phyloP scores from a whole-genome alignment of 495 filamentous ascomycete genomes.

The Podospora conica region DNA sequence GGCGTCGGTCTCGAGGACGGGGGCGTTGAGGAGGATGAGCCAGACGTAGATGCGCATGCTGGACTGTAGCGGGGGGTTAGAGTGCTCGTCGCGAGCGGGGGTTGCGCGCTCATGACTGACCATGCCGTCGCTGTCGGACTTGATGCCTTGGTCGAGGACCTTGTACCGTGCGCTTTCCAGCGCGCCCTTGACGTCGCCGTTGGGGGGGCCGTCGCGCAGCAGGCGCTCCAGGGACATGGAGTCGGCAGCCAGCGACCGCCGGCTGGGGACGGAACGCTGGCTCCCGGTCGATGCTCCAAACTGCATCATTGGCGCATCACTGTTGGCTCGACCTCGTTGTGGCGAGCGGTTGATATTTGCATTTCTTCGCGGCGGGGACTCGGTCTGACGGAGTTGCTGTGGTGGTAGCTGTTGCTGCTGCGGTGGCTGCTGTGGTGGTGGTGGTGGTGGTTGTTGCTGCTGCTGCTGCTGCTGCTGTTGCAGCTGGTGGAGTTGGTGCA shows the following conservation, averaged over 20 bases:
- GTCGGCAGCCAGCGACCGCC: slow-evolving; percentile 49
- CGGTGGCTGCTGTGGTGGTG: slow-evolving; percentile 5
- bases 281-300: slow-evolving; percentile 26
- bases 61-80: slow-evolving; percentile 52
- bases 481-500: slow-evolving; percentile 20
- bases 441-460: slow-evolving; percentile 7
- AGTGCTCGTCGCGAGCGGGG: background rate
- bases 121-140: slow-evolving; percentile 86
- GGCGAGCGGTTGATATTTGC: slow-evolving; percentile 41
- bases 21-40: slow-evolving; percentile 82
- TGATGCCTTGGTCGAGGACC: slow-evolving; percentile 71
- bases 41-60: slow-evolving; percentile 89
- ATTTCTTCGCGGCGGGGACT: slow-evolving; percentile 25
- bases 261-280: slow-evolving; percentile 49
- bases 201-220: slow-evolving; percentile 65
- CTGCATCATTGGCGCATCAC: slow-evolving; percentile 52
- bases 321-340: slow-evolving; percentile 65
- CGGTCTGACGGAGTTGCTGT: background rate
- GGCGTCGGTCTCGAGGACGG: slow-evolving; percentile 72
- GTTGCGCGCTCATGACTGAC: slow-evolving; percentile 39
- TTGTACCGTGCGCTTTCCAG: slow-evolving; percentile 70
- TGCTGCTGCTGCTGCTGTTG: slow-evolving; percentile 19
- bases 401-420: slow-evolving; percentile 17
- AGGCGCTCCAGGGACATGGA: slow-evolving; percentile 60
- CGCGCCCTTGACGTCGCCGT: slow-evolving; percentile 57